phyloP scores from a whole-genome alignment of 805 yeast genomes.

The Candida saitoana region DNA sequence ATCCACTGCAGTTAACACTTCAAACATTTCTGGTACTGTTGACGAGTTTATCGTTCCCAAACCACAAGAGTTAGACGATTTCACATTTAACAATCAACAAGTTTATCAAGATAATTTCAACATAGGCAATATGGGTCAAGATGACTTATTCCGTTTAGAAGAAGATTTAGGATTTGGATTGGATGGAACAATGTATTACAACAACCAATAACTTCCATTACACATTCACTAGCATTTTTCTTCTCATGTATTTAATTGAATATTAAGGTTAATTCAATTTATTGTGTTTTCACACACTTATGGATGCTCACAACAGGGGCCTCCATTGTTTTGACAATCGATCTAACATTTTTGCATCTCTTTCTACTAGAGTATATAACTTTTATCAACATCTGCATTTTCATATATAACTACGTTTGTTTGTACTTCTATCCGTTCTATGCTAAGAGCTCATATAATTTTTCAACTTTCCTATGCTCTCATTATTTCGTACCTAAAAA shows the following conservation, averaged over 20 bases:
- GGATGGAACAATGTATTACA: constrained; percentile 29
- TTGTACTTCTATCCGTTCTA: too few species aligned
- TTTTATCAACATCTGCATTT: background rate
- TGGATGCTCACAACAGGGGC: too few species aligned
- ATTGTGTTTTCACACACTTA: too few species aligned
- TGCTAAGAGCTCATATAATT: too few species aligned
- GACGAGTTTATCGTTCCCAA: constrained; percentile 30
- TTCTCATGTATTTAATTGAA: too few species aligned
- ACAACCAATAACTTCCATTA: background rate
- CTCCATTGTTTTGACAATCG: background rate
- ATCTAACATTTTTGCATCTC: background rate
- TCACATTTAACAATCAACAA: constrained; percentile 18
- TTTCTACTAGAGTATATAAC: background rate
- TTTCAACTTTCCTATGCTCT: background rate
- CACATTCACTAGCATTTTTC: too few species aligned
- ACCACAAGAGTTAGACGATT: constrained; percentile 43
- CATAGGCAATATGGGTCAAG: constrained; percentile 10
- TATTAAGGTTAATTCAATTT: too few species aligned
- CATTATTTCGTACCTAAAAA: constrained; percentile 26
- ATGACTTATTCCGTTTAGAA: constrained; percentile 36
- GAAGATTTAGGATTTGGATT: constrained; percentile 44
- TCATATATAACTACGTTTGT: background rate
- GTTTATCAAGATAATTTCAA: constrained; percentile 8
- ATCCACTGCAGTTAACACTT: constrained; percentile 16
- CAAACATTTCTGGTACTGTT: constrained; percentile 12